phyloP scores from a whole-genome alignment of 208 protist species.

The Trypanosoma avium region DNA sequence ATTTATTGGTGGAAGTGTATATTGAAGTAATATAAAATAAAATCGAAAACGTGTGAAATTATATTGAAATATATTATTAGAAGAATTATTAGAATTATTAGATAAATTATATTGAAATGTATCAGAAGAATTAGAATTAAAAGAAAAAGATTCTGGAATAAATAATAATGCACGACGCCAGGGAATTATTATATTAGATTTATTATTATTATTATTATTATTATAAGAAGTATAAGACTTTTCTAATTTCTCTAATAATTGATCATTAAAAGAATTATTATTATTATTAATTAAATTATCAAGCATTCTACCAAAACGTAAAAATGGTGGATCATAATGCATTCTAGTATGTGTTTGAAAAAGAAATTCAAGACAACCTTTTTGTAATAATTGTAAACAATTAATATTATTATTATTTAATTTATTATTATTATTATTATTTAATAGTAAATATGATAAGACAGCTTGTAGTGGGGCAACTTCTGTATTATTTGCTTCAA shows the following conservation, averaged over 20 bases:
- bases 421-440: too few species aligned
- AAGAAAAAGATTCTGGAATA: conserved; percentile 13
- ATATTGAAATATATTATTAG: background rate
- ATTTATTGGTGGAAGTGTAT: background rate
- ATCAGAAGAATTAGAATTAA: too few species aligned
- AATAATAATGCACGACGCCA: conserved; percentile 28
- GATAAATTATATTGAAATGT: background rate
- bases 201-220: background rate
- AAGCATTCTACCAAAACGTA: conserved; percentile 26
- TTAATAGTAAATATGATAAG: background rate
- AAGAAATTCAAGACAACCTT: conserved; percentile 34
- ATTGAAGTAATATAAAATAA: conserved; percentile 8
- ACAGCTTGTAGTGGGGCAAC: conserved; percentile 13
- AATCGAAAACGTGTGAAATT: conserved; percentile 7
- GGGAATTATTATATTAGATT: conserved; percentile 4
- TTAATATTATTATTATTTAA: too few species aligned
- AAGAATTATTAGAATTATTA: background rate
- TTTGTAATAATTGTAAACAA: conserved; percentile 2
- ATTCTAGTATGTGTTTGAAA: conserved; percentile 11
- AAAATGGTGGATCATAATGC: conserved; percentile 37
- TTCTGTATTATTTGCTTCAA: conserved; percentile 11
- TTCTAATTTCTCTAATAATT: background rate
- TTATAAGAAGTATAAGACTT: background rate
- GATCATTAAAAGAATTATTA: background rate
- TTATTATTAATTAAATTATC: conserved; percentile 9